Base-by-base conservation (phyloP, 139 green algal genomes). In the Chlamydomonas sp. region DNA sequence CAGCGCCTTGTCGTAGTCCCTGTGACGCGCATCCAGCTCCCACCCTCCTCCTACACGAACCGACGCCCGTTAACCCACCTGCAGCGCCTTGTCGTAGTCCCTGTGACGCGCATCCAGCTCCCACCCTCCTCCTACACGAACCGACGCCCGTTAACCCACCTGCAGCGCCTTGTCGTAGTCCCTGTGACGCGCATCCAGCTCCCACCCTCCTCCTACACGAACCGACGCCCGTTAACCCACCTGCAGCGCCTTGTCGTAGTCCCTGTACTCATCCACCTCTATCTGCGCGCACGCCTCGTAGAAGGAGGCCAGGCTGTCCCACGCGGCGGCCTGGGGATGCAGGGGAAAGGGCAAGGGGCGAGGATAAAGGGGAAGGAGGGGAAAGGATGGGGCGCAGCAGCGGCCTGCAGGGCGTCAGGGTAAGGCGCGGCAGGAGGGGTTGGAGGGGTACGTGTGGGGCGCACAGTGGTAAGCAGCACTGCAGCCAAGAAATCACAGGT, bases 191-290 rank as follows among this genome's bases (percentile, higher is more conserved):
- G 31, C 31, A 49, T 49, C 31, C 31, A 49, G 31, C 31, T 49
- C 31, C 31, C 31, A 49, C 31, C 31, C 31, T 49, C 31, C 31
- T 49, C 31, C 31, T 49, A 49, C 31, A 49, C 31, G 31, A 49
- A 49, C 31, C 31, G 31, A 49, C 31, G 31, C 31, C 31, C 31
- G 31, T 49, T 49, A 2, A 1, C 78, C 1, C 80, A 94, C 94
- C 90, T 95, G 91, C 85, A 97, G 91, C 64, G 93, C 96, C 85
- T 96, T 96, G 58, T 92, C 93, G 88, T 97, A 97, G 86, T 96
- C 91, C 20, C 94, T 92, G 90, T 94, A 97, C 84, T 97, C 95
- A 85, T 97, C 95, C 74, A 98, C 95, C 87, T 97, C 96, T 20
- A 96, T 95, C 88, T 97, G 95, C 16, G 95, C 96, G 79, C 94